A percentile compares a stretch with the other conserved stretches of the same genome.
Evolutionary conservation across 257 asterid genomes (phyloP).

Genomic region (Echites panduratus): DNA sequence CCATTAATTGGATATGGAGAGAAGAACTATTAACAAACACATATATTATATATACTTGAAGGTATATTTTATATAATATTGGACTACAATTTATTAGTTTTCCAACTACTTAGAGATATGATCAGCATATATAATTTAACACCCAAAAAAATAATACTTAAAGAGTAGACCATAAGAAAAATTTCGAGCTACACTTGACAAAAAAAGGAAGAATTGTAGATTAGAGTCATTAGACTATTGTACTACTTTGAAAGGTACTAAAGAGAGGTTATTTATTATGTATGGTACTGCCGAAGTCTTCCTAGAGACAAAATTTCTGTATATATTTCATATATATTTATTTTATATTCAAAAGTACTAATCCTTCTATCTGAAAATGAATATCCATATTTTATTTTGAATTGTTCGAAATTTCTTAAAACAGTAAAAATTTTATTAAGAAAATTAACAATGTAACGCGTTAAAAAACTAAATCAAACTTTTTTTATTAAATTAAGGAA

Average conservation of each 20-base stretch:
- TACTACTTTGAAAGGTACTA: not conserved
- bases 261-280: not conserved
- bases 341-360: too few relatives aligned
- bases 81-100: not conserved
- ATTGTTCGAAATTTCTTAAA: too few relatives aligned
- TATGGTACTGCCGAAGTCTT: too few relatives aligned
- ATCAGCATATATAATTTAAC: too few relatives aligned
- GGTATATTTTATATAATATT: not conserved
- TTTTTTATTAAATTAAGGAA: not conserved
- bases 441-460: too few relatives aligned
- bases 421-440: too few relatives aligned
- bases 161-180: not conserved
- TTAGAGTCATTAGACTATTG: not conserved
- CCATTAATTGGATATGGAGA: not conserved
- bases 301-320: not conserved
- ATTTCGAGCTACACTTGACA: not conserved
- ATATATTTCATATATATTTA: not conserved
- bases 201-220: not conserved
- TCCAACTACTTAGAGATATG: too few relatives aligned
- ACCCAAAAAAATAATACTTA: too few relatives aligned
- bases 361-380: too few relatives aligned
- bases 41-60: not conserved
- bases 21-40: not conserved
- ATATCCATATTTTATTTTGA: too few relatives aligned
- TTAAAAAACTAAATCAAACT: too few relatives aligned